Base-by-base conservation (phyloP, 179 eudicot species). In the Gypsophila paniculata region DNA sequence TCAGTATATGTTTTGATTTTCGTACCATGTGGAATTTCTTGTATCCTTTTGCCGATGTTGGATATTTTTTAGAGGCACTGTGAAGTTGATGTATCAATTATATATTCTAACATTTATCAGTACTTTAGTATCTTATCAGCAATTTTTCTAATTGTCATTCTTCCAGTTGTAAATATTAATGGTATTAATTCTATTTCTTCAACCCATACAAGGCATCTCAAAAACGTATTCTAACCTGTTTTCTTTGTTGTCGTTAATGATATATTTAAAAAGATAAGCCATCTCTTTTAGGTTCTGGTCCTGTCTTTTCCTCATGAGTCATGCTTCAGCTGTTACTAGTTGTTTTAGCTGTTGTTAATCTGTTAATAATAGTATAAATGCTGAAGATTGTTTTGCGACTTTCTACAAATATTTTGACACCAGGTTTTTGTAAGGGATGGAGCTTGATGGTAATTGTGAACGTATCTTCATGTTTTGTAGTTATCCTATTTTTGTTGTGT, bases 271-370 rank as follows among this genome's bases (percentile, higher is more conserved):
- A 59, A 39, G 65, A 67, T 25, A 29, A 22, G 42, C 22, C 1
- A 14, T 68, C 71, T 49, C 15, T 51, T 23, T 23, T 17, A 60
- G 53, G 25, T 7, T 21, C 49, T 39, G 29, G 53, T 58, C 14
- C 29, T 58, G 52, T 11, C 38, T 68, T 51, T 51, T 52, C 36
- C 59, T 25, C 70, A 38, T 60, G 12, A 44, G 3, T 66, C 23
- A 26, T 36, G 54, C 36, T 65, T 65, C 69, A 65, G 54, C 55
- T 21, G 42, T 44, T 44, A 21, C 39, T 19, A 51, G 69, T 22
- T 11, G 4, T 42, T 44, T 39, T 22, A 46, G 36, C 68, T 44
- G 29, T 65, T 65, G 15, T 65, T 12, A 7, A 42, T 23, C 23
- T 68, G 54, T n/a, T 51, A 9, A 51, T 68, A 38, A 21, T 19